Percentiles rank a stretch among this genome's conserved stretches.
Evolutionary conservation across 1,139 yeast species (phyloP).

Genomic region (Cylindricascospora bacillispora): DNA sequence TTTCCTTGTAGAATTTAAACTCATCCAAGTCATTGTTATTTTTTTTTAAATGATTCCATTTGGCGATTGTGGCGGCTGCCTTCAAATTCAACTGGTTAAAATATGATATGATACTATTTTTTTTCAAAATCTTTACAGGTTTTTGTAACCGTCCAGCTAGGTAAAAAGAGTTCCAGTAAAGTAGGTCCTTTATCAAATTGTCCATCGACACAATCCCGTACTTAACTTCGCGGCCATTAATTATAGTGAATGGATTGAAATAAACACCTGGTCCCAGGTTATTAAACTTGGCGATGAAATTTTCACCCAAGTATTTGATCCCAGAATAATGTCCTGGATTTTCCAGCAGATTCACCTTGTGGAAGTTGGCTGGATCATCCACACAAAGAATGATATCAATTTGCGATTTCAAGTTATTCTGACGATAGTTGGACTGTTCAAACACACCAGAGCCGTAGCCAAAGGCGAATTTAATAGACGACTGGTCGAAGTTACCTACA

Average conservation of each 20-base stretch:
- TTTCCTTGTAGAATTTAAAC: slow-evolving; percentile 54
- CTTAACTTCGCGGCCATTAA: slow-evolving; percentile 55
- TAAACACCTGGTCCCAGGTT: slow-evolving; percentile 83
- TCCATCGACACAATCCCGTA: slow-evolving; percentile 73
- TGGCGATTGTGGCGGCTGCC: slow-evolving; percentile 66
- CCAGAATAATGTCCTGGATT: slow-evolving; percentile 68
- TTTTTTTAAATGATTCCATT: slow-evolving; percentile 36
- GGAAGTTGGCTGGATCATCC: slow-evolving; percentile 62
- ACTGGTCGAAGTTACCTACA: slow-evolving; percentile 40
- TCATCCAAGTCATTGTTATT: slow-evolving; percentile 39
- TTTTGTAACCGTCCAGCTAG: slow-evolving; percentile 90
- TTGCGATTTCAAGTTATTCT: slow-evolving; percentile 41
- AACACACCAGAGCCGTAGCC: slow-evolving; percentile 97
- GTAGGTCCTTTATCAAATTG: slow-evolving; percentile 50
- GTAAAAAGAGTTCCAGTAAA: slow-evolving; percentile 75
- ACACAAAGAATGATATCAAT: slow-evolving; percentile 84
- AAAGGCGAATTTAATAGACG: slow-evolving; percentile 63
- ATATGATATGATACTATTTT: slow-evolving; percentile 46
- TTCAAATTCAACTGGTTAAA: slow-evolving; percentile 67
- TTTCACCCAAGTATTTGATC: slow-evolving; percentile 47
- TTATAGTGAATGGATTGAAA: slow-evolving; percentile 76
- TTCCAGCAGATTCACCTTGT: slow-evolving; percentile 50
- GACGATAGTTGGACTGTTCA: slow-evolving; percentile 49
- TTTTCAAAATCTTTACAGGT: slow-evolving; percentile 70
- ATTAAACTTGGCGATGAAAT: slow-evolving; percentile 47